These are phyloP conservation scores for Aspergillus piperis DNA, from an alignment of 2,329 filamentous ascomycete species.

Conservation along the genomic window DNA sequence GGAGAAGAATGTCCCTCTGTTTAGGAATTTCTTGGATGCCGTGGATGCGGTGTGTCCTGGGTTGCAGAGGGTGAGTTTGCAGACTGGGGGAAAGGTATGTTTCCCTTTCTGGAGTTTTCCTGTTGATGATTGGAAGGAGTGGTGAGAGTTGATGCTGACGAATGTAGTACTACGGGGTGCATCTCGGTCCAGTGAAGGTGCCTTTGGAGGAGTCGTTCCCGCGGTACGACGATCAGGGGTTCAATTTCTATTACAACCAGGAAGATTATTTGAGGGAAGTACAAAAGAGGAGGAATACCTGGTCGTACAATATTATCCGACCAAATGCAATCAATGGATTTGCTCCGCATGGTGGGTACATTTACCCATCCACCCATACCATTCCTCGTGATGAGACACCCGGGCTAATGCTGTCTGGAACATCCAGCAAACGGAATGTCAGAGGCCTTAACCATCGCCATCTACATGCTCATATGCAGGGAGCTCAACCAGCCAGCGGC, in stretches of 20 bases:
- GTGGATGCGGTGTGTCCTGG: constrained; percentile 25
- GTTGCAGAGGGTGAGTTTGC: constrained; percentile 29
- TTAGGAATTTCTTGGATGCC: constrained; percentile 36
- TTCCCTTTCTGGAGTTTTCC: not conserved
- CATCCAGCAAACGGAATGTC: constrained; percentile 32
- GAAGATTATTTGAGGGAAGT: constrained; percentile 25
- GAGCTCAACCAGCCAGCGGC: constrained; percentile 22
- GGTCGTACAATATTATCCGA: constrained; percentile 33
- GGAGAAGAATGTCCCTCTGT: constrained; percentile 31
- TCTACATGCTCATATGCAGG: constrained; percentile 31
- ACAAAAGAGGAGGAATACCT: constrained; percentile 19
- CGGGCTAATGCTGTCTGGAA: not conserved
- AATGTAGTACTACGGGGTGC: constrained; percentile 30
- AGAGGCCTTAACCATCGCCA: constrained; percentile 27
- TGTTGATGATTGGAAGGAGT: not conserved
- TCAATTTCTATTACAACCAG: constrained; percentile 28
- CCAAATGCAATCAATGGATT: constrained; percentile 33
- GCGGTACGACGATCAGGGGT: constrained; percentile 21
- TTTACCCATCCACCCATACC: not conserved
- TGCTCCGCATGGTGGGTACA: constrained; percentile 26
- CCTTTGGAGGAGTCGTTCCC: constrained; percentile 26
- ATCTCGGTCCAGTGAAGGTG: constrained; percentile 27
- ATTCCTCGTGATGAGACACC: not conserved
- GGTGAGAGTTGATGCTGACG: not conserved
- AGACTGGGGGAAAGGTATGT: constrained; percentile 35